These are phyloP conservation scores for Blastobotrys mokoenaii DNA, from an alignment of 805 yeast species.

Conservation along the genomic window DNA sequence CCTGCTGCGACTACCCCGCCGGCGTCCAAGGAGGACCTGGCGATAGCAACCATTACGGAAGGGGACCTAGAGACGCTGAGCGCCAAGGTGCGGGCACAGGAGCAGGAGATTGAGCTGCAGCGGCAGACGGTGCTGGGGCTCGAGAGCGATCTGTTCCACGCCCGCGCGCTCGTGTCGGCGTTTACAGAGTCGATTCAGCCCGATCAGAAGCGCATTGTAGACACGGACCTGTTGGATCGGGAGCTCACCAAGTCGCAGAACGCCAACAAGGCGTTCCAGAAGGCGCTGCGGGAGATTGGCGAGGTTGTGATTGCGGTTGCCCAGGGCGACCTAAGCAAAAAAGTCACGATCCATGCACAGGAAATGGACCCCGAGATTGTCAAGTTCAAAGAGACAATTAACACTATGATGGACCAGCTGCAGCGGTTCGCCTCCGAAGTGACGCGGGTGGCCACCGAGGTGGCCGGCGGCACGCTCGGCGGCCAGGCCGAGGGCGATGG, in stretches of 20 bases:
- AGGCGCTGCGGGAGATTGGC: conserved; percentile 71
- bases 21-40: no score
- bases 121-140: conserved; percentile 27
- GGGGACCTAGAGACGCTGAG: conserved; percentile 6
- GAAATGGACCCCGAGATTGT: conserved; percentile 74
- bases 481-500: conserved; percentile 82
- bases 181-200: conserved; percentile 26
- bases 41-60: not conserved
- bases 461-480: conserved; percentile 82
- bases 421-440: conserved; percentile 77
- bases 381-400: conserved; percentile 72
- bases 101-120: conserved; percentile 28
- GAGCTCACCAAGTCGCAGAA: conserved; percentile 34
- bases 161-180: conserved; percentile 27
- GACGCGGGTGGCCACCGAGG: conserved; percentile 80
- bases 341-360: conserved; percentile 62
- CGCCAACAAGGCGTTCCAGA: conserved; percentile 60
- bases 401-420: conserved; percentile 82
- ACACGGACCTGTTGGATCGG: conserved; percentile 26
- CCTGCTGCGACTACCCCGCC: no score
- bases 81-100: conserved; percentile 28
- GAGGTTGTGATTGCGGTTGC: conserved; percentile 84
- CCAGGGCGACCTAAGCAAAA: conserved; percentile 77
- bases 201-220: conserved; percentile 22
- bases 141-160: conserved; percentile 26